Base-by-base conservation (phyloP, 768 basidiomycete genomes). In the Calocybe indica region DNA sequence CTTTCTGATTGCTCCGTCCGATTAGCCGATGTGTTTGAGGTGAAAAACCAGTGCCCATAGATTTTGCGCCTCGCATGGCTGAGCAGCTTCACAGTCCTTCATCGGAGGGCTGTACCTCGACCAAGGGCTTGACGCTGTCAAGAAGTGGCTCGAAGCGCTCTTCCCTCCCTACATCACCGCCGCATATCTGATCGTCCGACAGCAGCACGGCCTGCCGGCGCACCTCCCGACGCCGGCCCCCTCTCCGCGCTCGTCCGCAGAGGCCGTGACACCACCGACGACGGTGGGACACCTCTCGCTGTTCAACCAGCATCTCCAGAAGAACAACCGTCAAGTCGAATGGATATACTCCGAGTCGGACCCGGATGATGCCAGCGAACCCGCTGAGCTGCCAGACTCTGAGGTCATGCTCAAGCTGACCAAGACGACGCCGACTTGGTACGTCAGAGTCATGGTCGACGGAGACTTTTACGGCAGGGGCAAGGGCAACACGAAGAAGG, bases 21-120 rank as follows among this genome's bases (percentile, higher is more conserved):
- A 44, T 52, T 22, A 89, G 88, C 88, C 42, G 85, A 91, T 56
- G 71, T 88, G 15, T 85, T 91, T 55, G 88, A 91, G 76, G 88
- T 85, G 55, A 54, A 70, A 61, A 35, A 4, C 22, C 22, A 22
- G 22, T 22, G 22, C 4, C 22, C 22, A 22, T 22, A 22, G 22
- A 22, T 22, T 4, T 22, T 22, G 22, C 22, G 22, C 22, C 22
- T 22, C 22, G 22, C 45, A 22, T 11, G 35, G 15, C 45, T 12
- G 33, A n/a, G 15, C 15, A n/a, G 32, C 37, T 7, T 28, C 40
- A 32, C 53, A 91, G 87, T 77, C 88, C 2, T 91, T 82, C 60
- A 75, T 90, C 30, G 88, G 88, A n/a, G 88, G 87, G 0, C 65
- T 91, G 12, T 89, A 78, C 66, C 62, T 74, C 41, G 88, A 89